These are phyloP conservation scores for Aspergillus cavernicola DNA, from an alignment of 495 filamentous ascomycete species.

Conservation along the genomic window DNA sequence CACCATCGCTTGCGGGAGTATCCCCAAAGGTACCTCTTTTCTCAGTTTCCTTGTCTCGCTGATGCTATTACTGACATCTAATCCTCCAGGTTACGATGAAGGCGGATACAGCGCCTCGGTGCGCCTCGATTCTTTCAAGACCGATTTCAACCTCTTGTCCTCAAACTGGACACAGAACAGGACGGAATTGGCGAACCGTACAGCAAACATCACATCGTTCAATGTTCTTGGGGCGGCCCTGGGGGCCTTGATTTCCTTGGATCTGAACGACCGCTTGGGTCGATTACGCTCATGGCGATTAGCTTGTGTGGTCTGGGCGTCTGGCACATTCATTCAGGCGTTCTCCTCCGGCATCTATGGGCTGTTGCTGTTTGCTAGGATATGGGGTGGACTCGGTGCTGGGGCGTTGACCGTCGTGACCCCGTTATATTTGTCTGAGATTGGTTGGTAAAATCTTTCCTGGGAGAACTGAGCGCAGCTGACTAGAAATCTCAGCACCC, in stretches of 20 bases:
- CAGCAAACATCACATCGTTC: constrained; percentile 46
- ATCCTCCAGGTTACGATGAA: constrained; percentile 43
- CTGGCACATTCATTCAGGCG: constrained; percentile 40
- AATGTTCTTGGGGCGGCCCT: constrained; percentile 42
- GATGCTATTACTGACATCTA: constrained; percentile 9
- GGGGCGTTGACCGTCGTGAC: constrained; percentile 47
- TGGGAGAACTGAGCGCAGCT: background rate
- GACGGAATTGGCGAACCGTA: constrained; percentile 37
- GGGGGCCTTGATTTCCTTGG: constrained; percentile 36
- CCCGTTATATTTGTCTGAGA: constrained; percentile 51
- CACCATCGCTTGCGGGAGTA: constrained; percentile 41
- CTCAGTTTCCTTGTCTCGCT: background rate
- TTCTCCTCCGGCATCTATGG: constrained; percentile 45
- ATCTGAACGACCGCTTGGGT: constrained; percentile 41
- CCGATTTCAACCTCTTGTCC: constrained; percentile 37
- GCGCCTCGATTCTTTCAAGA: constrained; percentile 35
- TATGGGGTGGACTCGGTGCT: constrained; percentile 45
- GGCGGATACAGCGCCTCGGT: constrained; percentile 45
- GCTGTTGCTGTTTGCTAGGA: constrained; percentile 41
- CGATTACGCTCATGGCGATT: constrained; percentile 39
- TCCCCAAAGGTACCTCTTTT: constrained; percentile 37
- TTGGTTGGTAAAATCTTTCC: constrained; percentile 20
- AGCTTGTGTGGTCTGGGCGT: constrained; percentile 36
- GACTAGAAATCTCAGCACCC: constrained; percentile 29
- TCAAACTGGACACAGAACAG: constrained; percentile 34